A percentile compares a stretch with the other conserved stretches of the same genome.
These are phyloP conservation scores for Pseudohyphozyma bogoriensis DNA, from an alignment of 768 basidiomycete genomes.

Conservation along the genomic window DNA sequence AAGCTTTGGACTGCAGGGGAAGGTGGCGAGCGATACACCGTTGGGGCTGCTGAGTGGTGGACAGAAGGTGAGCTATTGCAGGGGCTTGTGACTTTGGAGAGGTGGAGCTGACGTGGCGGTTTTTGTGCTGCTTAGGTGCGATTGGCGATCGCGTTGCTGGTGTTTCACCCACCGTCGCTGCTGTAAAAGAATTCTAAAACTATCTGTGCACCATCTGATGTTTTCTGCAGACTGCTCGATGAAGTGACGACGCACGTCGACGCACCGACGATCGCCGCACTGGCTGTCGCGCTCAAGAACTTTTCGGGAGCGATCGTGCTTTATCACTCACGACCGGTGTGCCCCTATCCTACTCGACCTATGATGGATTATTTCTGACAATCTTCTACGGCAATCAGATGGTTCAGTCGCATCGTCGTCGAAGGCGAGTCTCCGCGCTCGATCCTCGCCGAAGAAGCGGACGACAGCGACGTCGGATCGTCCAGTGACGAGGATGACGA, in stretches of 20 bases:
- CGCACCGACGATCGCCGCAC: constrained; percentile 49
- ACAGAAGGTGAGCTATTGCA: constrained; percentile 42
- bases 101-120: background rate
- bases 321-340: constrained; percentile 57
- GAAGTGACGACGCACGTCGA: constrained; percentile 66
- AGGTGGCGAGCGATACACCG: constrained; percentile 42
- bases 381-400: constrained; percentile 12
- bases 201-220: constrained; percentile 39
- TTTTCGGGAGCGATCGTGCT: constrained; percentile 51
- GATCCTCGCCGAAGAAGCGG: constrained; percentile 23
- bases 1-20: constrained; percentile 44
- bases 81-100: no score
- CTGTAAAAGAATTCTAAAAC: no score
- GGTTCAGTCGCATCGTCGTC: constrained; percentile 34
- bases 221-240: constrained; percentile 35
- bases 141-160: constrained; percentile 50
- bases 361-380: no score
- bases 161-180: constrained; percentile 47
- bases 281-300: constrained; percentile 47
- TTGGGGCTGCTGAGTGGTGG: constrained; percentile 49
- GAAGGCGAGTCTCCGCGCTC: constrained; percentile 31
- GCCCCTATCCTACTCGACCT: background rate
- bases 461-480: constrained; percentile 27
- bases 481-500: constrained; percentile 29
- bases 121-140: constrained; percentile 43